Percentiles rank a stretch among this genome's conserved stretches.
Conservation (phyloP, 140 eudicot genomes). For the Senecio squalidus region DNA sequence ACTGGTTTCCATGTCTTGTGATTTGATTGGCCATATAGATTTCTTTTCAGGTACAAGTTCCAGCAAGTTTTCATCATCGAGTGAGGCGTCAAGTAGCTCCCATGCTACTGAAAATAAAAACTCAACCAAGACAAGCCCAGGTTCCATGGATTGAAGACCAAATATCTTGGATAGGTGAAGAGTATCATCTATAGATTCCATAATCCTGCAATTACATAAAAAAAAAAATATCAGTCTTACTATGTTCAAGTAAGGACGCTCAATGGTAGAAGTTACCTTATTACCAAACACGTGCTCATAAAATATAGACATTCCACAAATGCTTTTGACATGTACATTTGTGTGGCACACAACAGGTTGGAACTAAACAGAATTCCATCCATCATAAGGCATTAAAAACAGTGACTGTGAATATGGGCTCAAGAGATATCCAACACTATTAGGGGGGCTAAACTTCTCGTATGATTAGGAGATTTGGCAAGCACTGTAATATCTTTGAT, state of each 20-base stretch:
- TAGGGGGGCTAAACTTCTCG: too few relatives aligned
- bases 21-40: conserved; percentile 51
- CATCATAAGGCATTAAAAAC: too few relatives aligned
- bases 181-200: conserved; percentile 64
- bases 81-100: conserved; percentile 82
- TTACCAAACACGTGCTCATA: not conserved
- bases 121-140: conserved; percentile 67
- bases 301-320: not conserved
- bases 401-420: too few relatives aligned
- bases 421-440: not conserved
- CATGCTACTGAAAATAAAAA: conserved; percentile 66
- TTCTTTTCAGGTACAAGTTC: conserved; percentile 66
- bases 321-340: not conserved
- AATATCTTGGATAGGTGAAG: conserved; percentile 60
- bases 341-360: not conserved
- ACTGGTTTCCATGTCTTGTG: conserved; percentile 74
- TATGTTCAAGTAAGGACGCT: conserved; percentile 1
- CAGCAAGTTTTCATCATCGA: conserved; percentile 87
- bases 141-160: conserved; percentile 59
- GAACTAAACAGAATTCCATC: not conserved
- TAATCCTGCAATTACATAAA: conserved; percentile 58
- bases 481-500: too few relatives aligned
- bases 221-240: conserved; percentile 8
- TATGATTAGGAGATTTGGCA: too few relatives aligned
- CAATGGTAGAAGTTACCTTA: not conserved